Evolutionary conservation across 352 stramenopile species (phyloP).

Genomic region (Pythium graminicola): DNA sequence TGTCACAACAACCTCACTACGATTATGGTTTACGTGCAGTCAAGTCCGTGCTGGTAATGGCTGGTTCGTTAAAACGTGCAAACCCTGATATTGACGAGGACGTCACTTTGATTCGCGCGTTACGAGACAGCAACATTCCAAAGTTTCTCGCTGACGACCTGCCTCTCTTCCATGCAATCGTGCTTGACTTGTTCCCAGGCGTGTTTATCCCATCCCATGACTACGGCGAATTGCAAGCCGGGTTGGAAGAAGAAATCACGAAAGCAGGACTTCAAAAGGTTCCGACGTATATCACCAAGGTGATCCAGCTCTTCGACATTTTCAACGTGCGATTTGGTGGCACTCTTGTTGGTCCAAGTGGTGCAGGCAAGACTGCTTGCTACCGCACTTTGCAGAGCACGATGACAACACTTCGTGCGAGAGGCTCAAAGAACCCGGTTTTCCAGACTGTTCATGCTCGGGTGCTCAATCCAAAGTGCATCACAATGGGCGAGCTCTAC

Average conservation of each 20-base stretch:
- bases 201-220: slow-evolving; percentile 87
- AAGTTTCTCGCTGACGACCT: slow-evolving; percentile 96
- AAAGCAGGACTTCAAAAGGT: slow-evolving; percentile 81
- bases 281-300: slow-evolving; percentile 92
- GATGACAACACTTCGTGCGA: slow-evolving; percentile 77
- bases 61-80: slow-evolving; percentile 87
- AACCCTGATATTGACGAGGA: slow-evolving; percentile 92
- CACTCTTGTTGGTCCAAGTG: slow-evolving; percentile 92
- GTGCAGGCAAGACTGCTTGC: slow-evolving; percentile 87
- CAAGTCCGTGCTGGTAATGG: slow-evolving; percentile 87
- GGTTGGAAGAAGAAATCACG: slow-evolving; percentile 86
- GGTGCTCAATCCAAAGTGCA: slow-evolving; percentile 93
- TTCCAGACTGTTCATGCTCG: slow-evolving; percentile 88
- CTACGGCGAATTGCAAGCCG: slow-evolving; percentile 70
- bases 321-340: slow-evolving; percentile 93
- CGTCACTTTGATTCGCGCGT: slow-evolving; percentile 85
- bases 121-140: slow-evolving; percentile 94
- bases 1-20: slow-evolving; percentile 87
- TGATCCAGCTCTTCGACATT: slow-evolving; percentile 93
- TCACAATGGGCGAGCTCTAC: slow-evolving; percentile 94
- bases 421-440: slow-evolving; percentile 71
- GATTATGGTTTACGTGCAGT: slow-evolving; percentile 89
- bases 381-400: slow-evolving; percentile 87
- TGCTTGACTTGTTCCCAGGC: slow-evolving; percentile 92
- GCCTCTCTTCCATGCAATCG: slow-evolving; percentile 93